Evolutionary conservation across 106 monocot species (phyloP), one percentile per base, ranked within the genome.

Genomic region (Apostasia ramifera): DNA sequence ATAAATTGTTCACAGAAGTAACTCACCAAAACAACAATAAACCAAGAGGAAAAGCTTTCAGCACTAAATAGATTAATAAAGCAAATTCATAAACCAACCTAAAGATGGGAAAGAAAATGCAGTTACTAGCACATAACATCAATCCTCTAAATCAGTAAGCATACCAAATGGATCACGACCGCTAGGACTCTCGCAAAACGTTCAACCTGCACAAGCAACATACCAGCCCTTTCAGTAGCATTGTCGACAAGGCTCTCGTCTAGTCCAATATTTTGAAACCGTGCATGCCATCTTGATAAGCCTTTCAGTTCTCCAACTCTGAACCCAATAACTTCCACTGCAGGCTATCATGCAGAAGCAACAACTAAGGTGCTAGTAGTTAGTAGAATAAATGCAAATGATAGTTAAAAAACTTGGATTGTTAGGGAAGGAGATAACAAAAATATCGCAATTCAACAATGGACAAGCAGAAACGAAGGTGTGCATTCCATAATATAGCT

Each of bases 271-370:
- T 49, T 79, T 41, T 80, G 68, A 87, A 78, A 98, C 49, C 89
- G 77, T 66, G 85, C 74, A 61, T 79, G 90, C 93, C 98, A 98
- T 85, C 84, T 84, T 81, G 98, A 85, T 77, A 98, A 82, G 45
- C 92, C 98, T 72, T 81, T 81, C 52, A 98, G 53, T 75, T 98
- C 98, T 59, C 87, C 98, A 78, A 90, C 74, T 83, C 98, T 82
- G 67, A 98, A 98, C 61, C 75, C 90, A 57, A 93, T 90, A 47
- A 90, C 85, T 78, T 98, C 98, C 61, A 85, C 80, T 75, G 98
- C 89, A 87, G 98, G 98, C 98, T 98, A 63, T 74, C 47, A 63
- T 41, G 58, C 49, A 7, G 58, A 73, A 56, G 44, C 8, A 6
- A 68, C 0, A 47, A 5, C 54, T 5, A 63, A 43, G 45, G 65